Base-by-base conservation (phyloP, 305 asterid genomes). In the Fraxinus nigra region DNA sequence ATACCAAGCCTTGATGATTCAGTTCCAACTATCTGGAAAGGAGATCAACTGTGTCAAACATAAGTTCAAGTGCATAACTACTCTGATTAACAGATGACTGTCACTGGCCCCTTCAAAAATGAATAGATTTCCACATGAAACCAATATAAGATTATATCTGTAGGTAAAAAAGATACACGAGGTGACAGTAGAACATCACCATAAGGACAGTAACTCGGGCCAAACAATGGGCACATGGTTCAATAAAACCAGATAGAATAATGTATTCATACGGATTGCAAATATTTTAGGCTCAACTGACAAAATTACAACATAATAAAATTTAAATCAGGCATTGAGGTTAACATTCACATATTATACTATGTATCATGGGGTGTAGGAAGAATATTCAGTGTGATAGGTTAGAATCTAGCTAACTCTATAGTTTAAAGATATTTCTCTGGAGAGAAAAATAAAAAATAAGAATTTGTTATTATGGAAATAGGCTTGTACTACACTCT, bases 1-100 rank as follows among this genome's bases (percentile, higher is more conserved):
- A 97, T 78, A 80, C 98, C 97, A 90, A 92, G 84, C 91, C 97
- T 97, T 75, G 97, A 89, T 75, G 97, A 92, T 90, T 97, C 98
- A 79, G 90, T 84, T 86, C 97, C 97, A 86, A 97, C 98, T 77
- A 91, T 90, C 99, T 94, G 81, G 86, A 87, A 75, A 88, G 83
- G 63, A 87, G 72, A 82, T 79, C 69, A 82, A 86, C 74, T 37
- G 51, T 37, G 67, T 87, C 87, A 90, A 86, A 79, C 76, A 78
- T 75, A 79, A 78, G 81, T 76, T 75, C 54, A 83, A 82, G 79
- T 75, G 84, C 83, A 78, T 3, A 82, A 75, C 67, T 85, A 72
- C 72, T 75, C 59, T 37, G 82, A 77, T 67, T 54, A 77, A 72
- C n/a, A 40, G 65, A 82, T 30, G 81, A 81, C 79, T 82, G 72